Evolutionary conservation across 306 rosid genomes (phyloP).

Genomic region (Cyamopsis tetragonoloba): DNA sequence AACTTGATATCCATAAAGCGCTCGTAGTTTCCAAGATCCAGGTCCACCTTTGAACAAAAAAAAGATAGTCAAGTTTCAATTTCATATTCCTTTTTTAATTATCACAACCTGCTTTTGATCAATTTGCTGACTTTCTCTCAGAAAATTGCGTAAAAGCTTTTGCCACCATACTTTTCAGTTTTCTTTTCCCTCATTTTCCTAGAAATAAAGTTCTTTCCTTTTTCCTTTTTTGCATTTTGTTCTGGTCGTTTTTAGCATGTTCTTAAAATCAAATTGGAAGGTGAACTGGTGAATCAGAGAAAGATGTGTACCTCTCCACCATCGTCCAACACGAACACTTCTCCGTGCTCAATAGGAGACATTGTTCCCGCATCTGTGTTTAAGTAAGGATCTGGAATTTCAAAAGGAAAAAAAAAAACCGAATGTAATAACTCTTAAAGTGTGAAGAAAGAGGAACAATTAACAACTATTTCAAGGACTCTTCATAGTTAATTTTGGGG

Average conservation of each 20-base stretch:
- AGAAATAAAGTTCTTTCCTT: background rate
- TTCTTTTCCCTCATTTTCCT: conserved; percentile 9
- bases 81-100: too few species aligned
- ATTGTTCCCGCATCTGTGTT: conserved; percentile 98
- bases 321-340: conserved; percentile 88
- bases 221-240: background rate
- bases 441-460: background rate
- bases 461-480: too few species aligned
- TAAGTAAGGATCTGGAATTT: conserved; percentile 85
- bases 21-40: conserved; percentile 98
- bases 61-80: conserved; percentile 36
- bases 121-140: conserved; percentile 19
- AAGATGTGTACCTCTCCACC: conserved; percentile 82
- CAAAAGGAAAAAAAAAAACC: background rate
- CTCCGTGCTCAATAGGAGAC: conserved; percentile 98
- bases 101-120: conserved; percentile 17
- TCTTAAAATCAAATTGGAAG: background rate
- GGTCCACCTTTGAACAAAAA: conserved; percentile 77
- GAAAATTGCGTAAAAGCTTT: conserved; percentile 13
- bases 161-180: conserved; percentile 1
- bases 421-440: background rate
- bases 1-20: conserved; percentile 81
- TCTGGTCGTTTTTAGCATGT: background rate
- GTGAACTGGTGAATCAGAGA: background rate
- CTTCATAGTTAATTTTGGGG: too few species aligned